A percentile compares a stretch with the other conserved stretches of the same genome.
Conservation (phyloP, 371 early-diverging fungal genomes). For the Vairimorpha necatrix region DNA sequence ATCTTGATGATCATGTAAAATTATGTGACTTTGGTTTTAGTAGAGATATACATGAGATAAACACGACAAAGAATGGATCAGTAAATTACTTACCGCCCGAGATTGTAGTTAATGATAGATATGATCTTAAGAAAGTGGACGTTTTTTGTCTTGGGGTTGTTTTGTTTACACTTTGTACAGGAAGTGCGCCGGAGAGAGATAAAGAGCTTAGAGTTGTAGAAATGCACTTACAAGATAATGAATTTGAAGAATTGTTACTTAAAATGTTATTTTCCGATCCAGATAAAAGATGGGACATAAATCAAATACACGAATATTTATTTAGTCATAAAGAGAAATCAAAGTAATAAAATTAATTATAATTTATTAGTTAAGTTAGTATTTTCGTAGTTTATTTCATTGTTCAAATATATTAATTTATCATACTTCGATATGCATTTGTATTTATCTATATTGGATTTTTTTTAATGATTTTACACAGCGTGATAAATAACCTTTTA, state of each 20-base stretch:
- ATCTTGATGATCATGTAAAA: slow-evolving; percentile 25
- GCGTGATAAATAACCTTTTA: too few relatives aligned
- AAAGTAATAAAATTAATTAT: not conserved
- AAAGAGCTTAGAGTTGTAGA: not conserved
- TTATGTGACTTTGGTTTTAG: slow-evolving; percentile 56
- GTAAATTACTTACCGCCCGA: not conserved
- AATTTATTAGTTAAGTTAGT: not conserved
- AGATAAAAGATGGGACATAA: not conserved
- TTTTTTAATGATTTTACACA: too few relatives aligned
- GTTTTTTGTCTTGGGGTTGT: not conserved
- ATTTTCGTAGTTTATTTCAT: not conserved
- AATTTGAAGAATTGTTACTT: not conserved
- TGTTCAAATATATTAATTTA: not conserved
- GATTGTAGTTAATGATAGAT: not conserved
- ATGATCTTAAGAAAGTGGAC: not conserved
- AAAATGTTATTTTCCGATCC: not conserved
- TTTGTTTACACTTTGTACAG: not conserved
- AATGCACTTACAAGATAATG: not conserved
- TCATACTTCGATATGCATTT: too few relatives aligned
- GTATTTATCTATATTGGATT: too few relatives aligned
- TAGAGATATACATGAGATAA: slow-evolving; percentile 19
- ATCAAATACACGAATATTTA: not conserved
- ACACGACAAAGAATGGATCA: not conserved
- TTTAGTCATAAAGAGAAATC: not conserved
- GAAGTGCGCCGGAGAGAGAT: not conserved